phyloP scores from a whole-genome alignment of 2,329 filamentous ascomycete species.

The Paecilomyces sp. region DNA sequence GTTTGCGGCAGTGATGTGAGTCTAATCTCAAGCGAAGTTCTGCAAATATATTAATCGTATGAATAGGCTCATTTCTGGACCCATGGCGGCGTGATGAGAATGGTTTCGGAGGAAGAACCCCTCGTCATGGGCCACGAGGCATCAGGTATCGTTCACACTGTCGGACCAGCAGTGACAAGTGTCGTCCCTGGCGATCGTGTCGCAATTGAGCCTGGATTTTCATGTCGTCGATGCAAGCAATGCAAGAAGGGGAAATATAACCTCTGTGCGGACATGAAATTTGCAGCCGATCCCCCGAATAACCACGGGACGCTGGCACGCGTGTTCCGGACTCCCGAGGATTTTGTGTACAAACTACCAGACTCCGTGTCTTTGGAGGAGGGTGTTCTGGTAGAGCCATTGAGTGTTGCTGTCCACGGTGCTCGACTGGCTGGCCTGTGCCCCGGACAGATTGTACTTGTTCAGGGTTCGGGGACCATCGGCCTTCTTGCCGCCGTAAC shows the following conservation, averaged over 20 bases:
- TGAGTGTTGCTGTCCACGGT: conserved; percentile 41
- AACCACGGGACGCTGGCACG: conserved; percentile 30
- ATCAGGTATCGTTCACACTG: conserved; percentile 18
- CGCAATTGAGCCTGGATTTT: conserved; percentile 30
- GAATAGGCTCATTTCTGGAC: conserved; percentile 32
- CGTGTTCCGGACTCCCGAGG: conserved; percentile 30
- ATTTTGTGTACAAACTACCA: conserved; percentile 33
- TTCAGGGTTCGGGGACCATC: conserved; percentile 59
- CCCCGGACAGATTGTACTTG: conserved; percentile 39
- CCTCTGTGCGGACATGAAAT: conserved; percentile 33
- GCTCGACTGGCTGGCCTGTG: conserved; percentile 32
- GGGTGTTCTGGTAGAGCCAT: conserved; percentile 42
- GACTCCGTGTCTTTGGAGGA: conserved; percentile 31
- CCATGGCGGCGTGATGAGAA: conserved; percentile 16
- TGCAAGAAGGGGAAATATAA: conserved; percentile 36
- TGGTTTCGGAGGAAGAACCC: conserved; percentile 17
- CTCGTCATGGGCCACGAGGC: conserved; percentile 30
- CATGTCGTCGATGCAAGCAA: conserved; percentile 26
- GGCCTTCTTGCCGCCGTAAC: conserved; percentile 58
- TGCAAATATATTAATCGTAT: too few species aligned
- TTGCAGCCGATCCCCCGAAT: conserved; percentile 32
- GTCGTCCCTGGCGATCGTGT: conserved; percentile 24
- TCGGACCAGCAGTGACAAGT: conserved; percentile 16
- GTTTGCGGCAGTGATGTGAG: conserved; percentile 36
- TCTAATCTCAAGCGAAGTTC: neutral